Percentiles rank a stretch among this genome's conserved stretches.
These are phyloP conservation scores for Moesziomyces globuligerus DNA, from an alignment of 1,284 basidiomycete species.

Conservation along the genomic window DNA sequence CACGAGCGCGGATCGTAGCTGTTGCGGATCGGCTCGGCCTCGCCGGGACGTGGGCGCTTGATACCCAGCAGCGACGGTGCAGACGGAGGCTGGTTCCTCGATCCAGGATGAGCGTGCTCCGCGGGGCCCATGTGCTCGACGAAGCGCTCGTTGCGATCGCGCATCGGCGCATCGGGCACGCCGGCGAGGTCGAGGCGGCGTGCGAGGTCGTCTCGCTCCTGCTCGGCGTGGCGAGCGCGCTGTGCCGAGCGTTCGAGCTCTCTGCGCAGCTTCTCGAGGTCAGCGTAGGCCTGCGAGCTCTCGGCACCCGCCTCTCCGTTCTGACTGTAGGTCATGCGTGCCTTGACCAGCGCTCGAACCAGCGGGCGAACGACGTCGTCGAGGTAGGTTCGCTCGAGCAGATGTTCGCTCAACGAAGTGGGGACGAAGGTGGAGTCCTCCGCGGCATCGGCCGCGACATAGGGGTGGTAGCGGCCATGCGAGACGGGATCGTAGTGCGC, in stretches of 20 bases:
- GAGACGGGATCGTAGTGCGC: constrained; percentile 6
- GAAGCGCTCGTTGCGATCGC: constrained; percentile 24
- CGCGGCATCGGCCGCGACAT: constrained; percentile 10
- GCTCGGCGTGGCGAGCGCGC: constrained; percentile 41
- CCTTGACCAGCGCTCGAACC: constrained; percentile 44
- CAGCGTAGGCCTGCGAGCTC: constrained; percentile 31
- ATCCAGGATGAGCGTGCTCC: constrained; percentile 1
- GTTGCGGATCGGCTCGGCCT: constrained; percentile 7
- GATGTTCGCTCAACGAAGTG: constrained; percentile 40
- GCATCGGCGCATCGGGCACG: constrained; percentile 5
- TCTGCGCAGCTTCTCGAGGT: constrained; percentile 44
- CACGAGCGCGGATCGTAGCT: constrained; percentile 17
- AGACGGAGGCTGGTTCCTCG: constrained; percentile 4
- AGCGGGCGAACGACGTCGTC: constrained; percentile 48
- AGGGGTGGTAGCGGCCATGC: neutral
- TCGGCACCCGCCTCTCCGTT: constrained; percentile 10
- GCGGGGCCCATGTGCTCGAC: constrained; percentile 4
- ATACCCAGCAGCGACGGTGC: neutral
- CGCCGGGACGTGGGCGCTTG: constrained; percentile 27
- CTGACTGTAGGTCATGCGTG: constrained; percentile 30
- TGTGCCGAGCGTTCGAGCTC: constrained; percentile 39
- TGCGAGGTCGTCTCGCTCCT: constrained; percentile 43
- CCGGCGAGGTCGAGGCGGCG: constrained; percentile 42
- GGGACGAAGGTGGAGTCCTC: constrained; percentile 40
- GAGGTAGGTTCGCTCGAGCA: constrained; percentile 47